Percentiles rank a stretch among this genome's conserved stretches.
phyloP scores from a whole-genome alignment of 2,329 filamentous ascomycete genomes.

The Cordyceps militaris region DNA sequence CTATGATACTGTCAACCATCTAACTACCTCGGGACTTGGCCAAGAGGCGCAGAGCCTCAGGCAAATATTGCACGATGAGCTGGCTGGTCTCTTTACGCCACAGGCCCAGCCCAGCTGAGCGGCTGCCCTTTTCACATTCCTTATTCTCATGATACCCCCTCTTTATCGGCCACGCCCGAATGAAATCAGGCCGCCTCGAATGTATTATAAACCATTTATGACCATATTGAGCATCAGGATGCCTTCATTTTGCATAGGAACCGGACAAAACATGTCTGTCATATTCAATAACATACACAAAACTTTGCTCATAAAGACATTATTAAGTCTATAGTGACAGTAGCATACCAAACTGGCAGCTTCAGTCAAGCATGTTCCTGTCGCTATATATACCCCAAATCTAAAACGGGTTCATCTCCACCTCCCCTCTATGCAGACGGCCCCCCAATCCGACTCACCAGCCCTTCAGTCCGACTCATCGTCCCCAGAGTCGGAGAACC shows the following conservation, averaged over 20 bases:
- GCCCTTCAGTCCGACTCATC: slow-evolving; percentile 29
- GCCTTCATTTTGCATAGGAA: neutral
- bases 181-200: neutral
- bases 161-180: neutral
- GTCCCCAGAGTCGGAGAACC: slow-evolving; percentile 42
- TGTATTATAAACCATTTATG: slow-evolving; percentile 3
- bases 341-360: neutral
- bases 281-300: neutral
- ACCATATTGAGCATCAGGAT: slow-evolving; percentile 2
- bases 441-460: neutral
- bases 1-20: slow-evolving; percentile 40
- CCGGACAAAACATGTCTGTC: neutral
- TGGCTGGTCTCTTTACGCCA: slow-evolving; percentile 24
- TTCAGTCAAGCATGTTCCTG: neutral
- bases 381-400: neutral
- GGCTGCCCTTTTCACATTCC: neutral
- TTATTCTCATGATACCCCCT: slow-evolving; percentile 8
- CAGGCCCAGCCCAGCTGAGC: slow-evolving; percentile 15
- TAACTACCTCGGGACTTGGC: slow-evolving; percentile 33
- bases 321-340: neutral
- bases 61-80: slow-evolving; percentile 29
- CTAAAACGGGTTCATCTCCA: neutral
- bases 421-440: neutral
- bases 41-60: slow-evolving; percentile 36
- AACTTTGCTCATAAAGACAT: neutral